Evolutionary conservation across 2,329 filamentous ascomycete species (phyloP).

Genomic region (Arthrinium puccinioides): DNA sequence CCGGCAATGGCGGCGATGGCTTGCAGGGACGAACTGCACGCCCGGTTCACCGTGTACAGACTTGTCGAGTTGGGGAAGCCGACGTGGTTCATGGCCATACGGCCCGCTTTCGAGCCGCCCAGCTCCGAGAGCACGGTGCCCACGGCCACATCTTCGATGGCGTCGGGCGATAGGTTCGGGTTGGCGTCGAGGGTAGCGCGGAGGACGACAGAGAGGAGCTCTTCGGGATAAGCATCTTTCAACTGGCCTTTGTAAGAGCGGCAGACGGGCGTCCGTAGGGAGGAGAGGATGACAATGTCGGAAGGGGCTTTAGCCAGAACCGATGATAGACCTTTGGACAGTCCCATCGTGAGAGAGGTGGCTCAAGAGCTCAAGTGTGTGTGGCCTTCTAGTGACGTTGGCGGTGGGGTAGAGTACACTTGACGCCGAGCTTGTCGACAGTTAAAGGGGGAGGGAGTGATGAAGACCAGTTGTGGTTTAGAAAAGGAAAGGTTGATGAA

Average conservation of each 20-base stretch:
- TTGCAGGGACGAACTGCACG: slow-evolving; percentile 72
- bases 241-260: slow-evolving; percentile 76
- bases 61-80: slow-evolving; percentile 66
- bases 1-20: slow-evolving; percentile 69
- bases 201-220: slow-evolving; percentile 66
- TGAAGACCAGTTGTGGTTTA: no score
- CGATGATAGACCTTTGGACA: slow-evolving; percentile 62
- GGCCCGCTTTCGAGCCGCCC: slow-evolving; percentile 81
- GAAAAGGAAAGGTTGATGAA: no score
- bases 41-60: slow-evolving; percentile 83
- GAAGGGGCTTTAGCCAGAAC: slow-evolving; percentile 72
- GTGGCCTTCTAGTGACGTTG: no score
- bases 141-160: slow-evolving; percentile 74
- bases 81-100: slow-evolving; percentile 83
- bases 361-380: no score
- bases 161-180: slow-evolving; percentile 61
- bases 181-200: slow-evolving; percentile 63
- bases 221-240: slow-evolving; percentile 85
- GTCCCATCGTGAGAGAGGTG: slow-evolving; percentile 37
- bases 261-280: slow-evolving; percentile 82
- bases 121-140: slow-evolving; percentile 88
- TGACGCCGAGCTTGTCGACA: no score
- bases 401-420: no score
- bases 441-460: no score
- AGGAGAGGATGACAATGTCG: slow-evolving; percentile 82